Conservation (phyloP, 129 eudicot species). For the Tagetes erecta region DNA sequence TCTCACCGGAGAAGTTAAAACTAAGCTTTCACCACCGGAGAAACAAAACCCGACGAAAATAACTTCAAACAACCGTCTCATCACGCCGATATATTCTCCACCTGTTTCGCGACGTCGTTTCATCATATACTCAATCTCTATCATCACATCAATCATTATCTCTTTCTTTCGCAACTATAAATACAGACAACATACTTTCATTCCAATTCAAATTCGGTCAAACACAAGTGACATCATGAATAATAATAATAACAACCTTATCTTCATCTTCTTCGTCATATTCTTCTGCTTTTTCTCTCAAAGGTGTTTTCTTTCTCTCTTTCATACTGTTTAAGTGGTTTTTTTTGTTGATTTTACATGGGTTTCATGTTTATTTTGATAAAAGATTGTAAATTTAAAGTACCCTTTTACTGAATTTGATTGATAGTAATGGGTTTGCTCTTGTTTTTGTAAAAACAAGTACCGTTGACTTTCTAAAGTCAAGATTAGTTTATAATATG, state of each 20-base stretch:
- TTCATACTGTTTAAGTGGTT: neutral
- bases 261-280: conserved; percentile 24
- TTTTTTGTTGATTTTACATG: neutral
- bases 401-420: neutral
- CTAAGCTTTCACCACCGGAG: conserved; percentile 21
- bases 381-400: neutral
- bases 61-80: conserved; percentile 15
- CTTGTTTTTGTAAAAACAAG: neutral
- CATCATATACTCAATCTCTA: neutral
- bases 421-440: neutral
- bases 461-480: conserved; percentile 3
- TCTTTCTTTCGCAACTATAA: conserved; percentile 24
- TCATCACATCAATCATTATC: neutral
- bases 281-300: conserved; percentile 26
- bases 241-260: neutral
- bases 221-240: conserved; percentile 34
- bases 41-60: conserved; percentile 12
- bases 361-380: neutral
- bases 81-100: conserved; percentile 24
- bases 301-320: conserved; percentile 34
- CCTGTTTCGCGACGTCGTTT: conserved; percentile 21
- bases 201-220: conserved; percentile 11
- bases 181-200: neutral
- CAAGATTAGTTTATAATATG: neutral
- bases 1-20: conserved; percentile 27